Conservation (phyloP, 805 yeast species). For the Debaryomyces hansenii region DNA sequence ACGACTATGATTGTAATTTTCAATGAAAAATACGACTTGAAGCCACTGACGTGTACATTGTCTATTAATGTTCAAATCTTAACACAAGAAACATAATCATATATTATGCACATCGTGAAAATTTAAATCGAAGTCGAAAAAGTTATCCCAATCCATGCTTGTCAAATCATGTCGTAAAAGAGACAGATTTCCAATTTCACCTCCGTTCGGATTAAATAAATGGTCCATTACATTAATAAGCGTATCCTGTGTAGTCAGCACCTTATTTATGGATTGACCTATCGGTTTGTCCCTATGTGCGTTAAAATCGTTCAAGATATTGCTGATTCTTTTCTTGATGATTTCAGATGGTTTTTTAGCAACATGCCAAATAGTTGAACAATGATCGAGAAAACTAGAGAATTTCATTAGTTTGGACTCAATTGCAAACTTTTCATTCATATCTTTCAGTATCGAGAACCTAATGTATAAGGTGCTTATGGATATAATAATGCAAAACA, state of each 20-base stretch:
- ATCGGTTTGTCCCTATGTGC: neutral
- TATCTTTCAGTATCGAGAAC: conserved; percentile 2
- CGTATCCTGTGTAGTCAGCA: neutral
- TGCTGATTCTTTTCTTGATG: conserved; percentile 4
- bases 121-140: neutral
- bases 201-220: neutral
- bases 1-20: too few species aligned
- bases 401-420: conserved; percentile 3
- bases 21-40: too few species aligned
- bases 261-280: neutral
- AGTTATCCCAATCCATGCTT: conserved; percentile 1
- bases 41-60: too few species aligned
- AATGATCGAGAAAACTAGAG: conserved; percentile 6
- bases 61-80: too few species aligned
- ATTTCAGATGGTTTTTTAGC: conserved; percentile 8
- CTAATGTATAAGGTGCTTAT: conserved; percentile 9
- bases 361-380: conserved; percentile 9
- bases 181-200: neutral
- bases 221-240: neutral
- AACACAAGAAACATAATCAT: too few species aligned
- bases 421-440: neutral
- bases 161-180: conserved; percentile 1
- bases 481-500: conserved; percentile 7
- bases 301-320: conserved; percentile 2
- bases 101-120: neutral